phyloP scores from a whole-genome alignment of 1,284 basidiomycete species.

The Hortiboletus rubellus region DNA sequence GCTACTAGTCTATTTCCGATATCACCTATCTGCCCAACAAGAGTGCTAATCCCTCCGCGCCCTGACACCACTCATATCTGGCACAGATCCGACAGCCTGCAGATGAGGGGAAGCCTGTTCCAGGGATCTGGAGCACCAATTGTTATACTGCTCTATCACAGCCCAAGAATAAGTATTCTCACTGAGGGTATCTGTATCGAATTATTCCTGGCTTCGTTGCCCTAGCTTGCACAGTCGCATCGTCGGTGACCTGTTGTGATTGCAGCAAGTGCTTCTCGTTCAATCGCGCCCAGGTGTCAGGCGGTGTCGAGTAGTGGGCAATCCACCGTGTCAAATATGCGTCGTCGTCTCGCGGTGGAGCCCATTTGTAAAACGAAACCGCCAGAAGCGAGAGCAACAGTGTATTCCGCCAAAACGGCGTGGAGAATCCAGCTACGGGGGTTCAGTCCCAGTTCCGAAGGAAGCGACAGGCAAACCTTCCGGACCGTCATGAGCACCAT shows the following conservation, averaged over 20 bases:
- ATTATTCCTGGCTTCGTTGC: slow-evolving; percentile 56
- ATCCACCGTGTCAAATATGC: slow-evolving; percentile 65
- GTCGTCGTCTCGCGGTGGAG: slow-evolving; percentile 58
- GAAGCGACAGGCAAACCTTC: slow-evolving; percentile 50
- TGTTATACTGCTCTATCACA: not conserved
- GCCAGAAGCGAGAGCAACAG: slow-evolving; percentile 47
- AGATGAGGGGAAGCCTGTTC: slow-evolving; percentile 36
- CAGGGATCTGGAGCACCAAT: slow-evolving; percentile 20
- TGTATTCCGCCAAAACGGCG: slow-evolving; percentile 62
- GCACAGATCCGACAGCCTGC: slow-evolving; percentile 27
- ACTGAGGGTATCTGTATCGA: slow-evolving; percentile 70
- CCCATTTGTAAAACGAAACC: slow-evolving; percentile 62
- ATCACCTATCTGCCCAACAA: not conserved
- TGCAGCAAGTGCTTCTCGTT: slow-evolving; percentile 58
- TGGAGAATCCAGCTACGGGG: slow-evolving; percentile 49
- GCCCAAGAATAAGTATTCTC: slow-evolving; percentile 33
- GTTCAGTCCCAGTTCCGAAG: slow-evolving; percentile 12
- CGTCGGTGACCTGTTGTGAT: slow-evolving; percentile 46
- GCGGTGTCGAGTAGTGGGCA: slow-evolving; percentile 49
- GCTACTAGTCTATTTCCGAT: not conserved
- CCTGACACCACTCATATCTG: slow-evolving; percentile 21
- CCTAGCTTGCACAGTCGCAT: slow-evolving; percentile 45
- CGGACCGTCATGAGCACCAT: slow-evolving; percentile 48
- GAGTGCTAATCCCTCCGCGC: slow-evolving; percentile 21
- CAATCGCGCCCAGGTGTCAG: slow-evolving; percentile 50